Evolutionary conservation across 1,284 basidiomycete genomes (phyloP).

Genomic region (Ustilago loliicola): DNA sequence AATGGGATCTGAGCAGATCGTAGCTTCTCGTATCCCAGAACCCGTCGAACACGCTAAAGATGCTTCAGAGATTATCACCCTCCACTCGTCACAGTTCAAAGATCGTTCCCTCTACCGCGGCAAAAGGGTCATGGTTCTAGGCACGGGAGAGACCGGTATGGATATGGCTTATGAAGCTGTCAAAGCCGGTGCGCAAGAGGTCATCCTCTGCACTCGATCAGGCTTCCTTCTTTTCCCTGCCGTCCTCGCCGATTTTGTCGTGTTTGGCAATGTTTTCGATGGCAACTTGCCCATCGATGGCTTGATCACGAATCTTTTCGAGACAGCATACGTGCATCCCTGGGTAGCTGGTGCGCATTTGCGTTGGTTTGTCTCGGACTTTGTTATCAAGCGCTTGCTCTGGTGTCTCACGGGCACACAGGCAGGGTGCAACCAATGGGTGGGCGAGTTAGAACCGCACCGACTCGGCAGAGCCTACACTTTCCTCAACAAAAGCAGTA

Average conservation of each 20-base stretch:
- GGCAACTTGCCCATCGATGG: conserved; percentile 76
- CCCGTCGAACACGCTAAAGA: conserved; percentile 31
- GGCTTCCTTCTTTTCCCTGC: conserved; percentile 77
- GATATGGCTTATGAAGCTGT: conserved; percentile 76
- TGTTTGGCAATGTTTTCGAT: conserved; percentile 75
- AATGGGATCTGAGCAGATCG: conserved; percentile 30
- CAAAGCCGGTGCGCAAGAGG: conserved; percentile 75
- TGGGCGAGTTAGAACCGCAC: conserved; percentile 76
- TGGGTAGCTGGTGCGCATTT: conserved; percentile 75
- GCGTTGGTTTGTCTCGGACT: conserved; percentile 78
- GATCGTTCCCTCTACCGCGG: conserved; percentile 56
- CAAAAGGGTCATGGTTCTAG: conserved; percentile 57
- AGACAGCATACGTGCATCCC: conserved; percentile 74
- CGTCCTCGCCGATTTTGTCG: conserved; percentile 77
- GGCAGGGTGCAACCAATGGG: conserved; percentile 80
- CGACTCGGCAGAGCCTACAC: conserved; percentile 75
- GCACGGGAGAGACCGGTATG: conserved; percentile 78
- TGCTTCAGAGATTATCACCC: conserved; percentile 51
- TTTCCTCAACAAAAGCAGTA: conserved; percentile 72
- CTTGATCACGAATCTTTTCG: conserved; percentile 76
- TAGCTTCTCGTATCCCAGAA: conserved; percentile 33
- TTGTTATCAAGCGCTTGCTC: conserved; percentile 77
- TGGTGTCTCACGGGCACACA: conserved; percentile 77
- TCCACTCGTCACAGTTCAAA: conserved; percentile 62
- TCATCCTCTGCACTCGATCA: conserved; percentile 75